phyloP scores from a whole-genome alignment of 1,139 yeast species.

The Geotrichum citri-aurantii region DNA sequence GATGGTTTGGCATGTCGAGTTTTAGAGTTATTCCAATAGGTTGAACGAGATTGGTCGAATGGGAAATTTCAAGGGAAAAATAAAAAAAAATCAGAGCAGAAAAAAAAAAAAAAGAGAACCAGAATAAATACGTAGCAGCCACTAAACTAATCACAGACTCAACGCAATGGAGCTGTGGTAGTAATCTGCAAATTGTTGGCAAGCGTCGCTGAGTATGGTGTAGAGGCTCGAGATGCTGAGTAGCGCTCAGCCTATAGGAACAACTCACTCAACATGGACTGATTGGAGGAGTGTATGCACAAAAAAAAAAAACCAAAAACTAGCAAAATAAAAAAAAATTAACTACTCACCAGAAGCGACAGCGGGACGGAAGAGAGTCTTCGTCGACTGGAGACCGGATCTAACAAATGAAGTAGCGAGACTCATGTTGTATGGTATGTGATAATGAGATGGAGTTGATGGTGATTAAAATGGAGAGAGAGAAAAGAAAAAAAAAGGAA shows the following conservation, averaged over 20 bases:
- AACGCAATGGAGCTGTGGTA: neutral
- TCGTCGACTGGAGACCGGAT: conserved; percentile 16
- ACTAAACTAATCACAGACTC: neutral
- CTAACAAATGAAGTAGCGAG: conserved; percentile 19
- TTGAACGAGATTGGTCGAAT: conserved; percentile 7
- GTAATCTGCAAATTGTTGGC: neutral
- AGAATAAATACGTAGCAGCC: neutral
- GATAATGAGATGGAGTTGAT: neutral
- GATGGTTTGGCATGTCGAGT: conserved; percentile 10
- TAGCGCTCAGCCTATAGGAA: neutral
- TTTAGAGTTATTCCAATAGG: conserved; percentile 2
- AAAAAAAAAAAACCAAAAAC: neutral
- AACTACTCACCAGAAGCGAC: conserved; percentile 19
- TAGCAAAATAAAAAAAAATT: neutral
- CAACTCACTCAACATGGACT: neutral
- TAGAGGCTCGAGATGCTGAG: neutral
- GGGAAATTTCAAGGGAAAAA: neutral
- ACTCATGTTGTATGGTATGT: conserved; percentile 12
- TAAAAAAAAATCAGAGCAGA: neutral
- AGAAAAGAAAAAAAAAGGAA: neutral
- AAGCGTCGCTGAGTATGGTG: neutral
- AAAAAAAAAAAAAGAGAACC: neutral
- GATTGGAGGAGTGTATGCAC: neutral
- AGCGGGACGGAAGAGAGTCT: conserved; percentile 17
- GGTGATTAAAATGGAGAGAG: neutral